These are phyloP conservation scores for Nakazawaea ernobii DNA, from an alignment of 805 yeast genomes.

Conservation along the genomic window DNA sequence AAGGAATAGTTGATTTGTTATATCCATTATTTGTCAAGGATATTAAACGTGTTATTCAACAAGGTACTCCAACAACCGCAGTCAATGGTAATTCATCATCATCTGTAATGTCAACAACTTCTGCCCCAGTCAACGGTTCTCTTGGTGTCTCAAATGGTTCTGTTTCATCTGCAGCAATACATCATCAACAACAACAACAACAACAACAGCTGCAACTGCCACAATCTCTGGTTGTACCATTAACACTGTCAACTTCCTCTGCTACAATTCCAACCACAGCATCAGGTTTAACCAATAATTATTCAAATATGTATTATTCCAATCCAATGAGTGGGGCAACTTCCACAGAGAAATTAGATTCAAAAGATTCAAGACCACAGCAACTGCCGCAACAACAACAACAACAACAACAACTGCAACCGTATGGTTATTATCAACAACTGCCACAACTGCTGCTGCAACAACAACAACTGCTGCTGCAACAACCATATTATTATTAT, in stretches of 20 bases:
- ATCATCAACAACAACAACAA: slow-evolving; percentile 4
- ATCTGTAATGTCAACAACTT: slow-evolving; percentile 8
- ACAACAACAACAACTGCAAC: not conserved
- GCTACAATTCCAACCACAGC: slow-evolving; percentile 9
- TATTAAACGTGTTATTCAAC: slow-evolving; percentile 42
- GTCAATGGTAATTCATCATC: not conserved
- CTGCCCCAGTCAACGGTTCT: slow-evolving; percentile 6
- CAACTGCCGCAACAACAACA: not conserved
- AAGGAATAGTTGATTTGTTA: slow-evolving; percentile 52
- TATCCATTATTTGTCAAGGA: slow-evolving; percentile 62
- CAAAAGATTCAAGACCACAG: not conserved
- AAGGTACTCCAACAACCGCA: slow-evolving; percentile 27
- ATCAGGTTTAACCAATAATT: not conserved
- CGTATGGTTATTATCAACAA: slow-evolving; percentile 4
- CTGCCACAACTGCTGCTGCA: slow-evolving; percentile 1
- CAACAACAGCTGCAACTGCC: slow-evolving; percentile 12
- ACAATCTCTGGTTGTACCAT: slow-evolving; percentile 6
- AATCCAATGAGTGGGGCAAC: not conserved
- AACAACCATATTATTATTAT: slow-evolving; percentile 8
- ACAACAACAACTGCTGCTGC: slow-evolving; percentile 5
- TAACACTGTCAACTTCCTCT: slow-evolving; percentile 1
- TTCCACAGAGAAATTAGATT: not conserved
- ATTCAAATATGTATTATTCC: slow-evolving; percentile 9
- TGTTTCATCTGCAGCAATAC: slow-evolving; percentile 3
- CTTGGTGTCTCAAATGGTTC: slow-evolving; percentile 2